These are phyloP conservation scores for Scleroderma bovista DNA, from an alignment of 768 basidiomycete species.

Conservation along the genomic window DNA sequence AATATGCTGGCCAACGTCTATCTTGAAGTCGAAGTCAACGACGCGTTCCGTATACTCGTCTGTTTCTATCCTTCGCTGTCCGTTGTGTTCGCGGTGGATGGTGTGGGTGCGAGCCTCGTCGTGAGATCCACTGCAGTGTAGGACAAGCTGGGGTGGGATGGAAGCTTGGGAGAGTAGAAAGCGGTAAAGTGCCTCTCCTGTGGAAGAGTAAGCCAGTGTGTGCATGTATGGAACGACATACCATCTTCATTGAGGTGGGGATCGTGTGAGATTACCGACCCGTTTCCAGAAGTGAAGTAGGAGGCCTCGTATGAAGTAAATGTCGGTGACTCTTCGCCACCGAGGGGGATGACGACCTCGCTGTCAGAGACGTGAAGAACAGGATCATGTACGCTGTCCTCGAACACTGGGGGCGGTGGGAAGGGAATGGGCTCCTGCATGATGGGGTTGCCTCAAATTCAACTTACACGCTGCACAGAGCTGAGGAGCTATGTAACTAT, in stretches of 20 bases:
- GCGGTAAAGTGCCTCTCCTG: slow-evolving; percentile 68
- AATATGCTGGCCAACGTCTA: slow-evolving; percentile 46
- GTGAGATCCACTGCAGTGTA: slow-evolving; percentile 54
- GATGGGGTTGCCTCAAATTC: not conserved
- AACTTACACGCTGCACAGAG: too few species aligned
- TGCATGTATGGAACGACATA: slow-evolving; percentile 13
- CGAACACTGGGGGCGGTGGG: slow-evolving; percentile 21
- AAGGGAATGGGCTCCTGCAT: not conserved
- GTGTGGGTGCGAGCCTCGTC: slow-evolving; percentile 45
- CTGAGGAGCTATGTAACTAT: too few species aligned
- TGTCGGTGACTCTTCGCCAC: slow-evolving; percentile 50
- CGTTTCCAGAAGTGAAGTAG: slow-evolving; percentile 42
- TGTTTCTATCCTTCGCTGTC: slow-evolving; percentile 28
- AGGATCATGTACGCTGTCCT: slow-evolving; percentile 20
- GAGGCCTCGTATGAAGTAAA: slow-evolving; percentile 63
- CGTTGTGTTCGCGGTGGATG: slow-evolving; percentile 34
- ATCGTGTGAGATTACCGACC: slow-evolving; percentile 65
- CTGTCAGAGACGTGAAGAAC: slow-evolving; percentile 19
- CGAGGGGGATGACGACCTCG: slow-evolving; percentile 19
- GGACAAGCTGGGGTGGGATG: slow-evolving; percentile 37
- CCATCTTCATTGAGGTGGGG: slow-evolving; percentile 63
- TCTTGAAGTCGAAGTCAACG: slow-evolving; percentile 64
- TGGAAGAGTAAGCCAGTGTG: slow-evolving; percentile 4
- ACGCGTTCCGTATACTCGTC: slow-evolving; percentile 57
- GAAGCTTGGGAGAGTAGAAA: slow-evolving; percentile 59